Evolutionary conservation across 495 filamentous ascomycete species (phyloP).

Genomic region (Penicillium angulare): DNA sequence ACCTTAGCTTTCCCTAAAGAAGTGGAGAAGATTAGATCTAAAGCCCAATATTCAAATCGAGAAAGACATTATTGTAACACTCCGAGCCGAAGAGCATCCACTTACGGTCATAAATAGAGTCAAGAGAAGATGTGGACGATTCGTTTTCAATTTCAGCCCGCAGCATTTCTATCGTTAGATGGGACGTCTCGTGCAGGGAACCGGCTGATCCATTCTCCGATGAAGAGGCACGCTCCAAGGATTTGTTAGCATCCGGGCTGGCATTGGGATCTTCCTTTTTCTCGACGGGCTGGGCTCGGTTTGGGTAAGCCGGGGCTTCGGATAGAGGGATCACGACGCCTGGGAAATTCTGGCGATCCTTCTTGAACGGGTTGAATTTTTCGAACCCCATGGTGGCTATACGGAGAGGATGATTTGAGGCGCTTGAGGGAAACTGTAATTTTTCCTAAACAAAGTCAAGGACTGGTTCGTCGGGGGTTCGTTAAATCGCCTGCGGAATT

Average conservation of each 20-base stretch:
- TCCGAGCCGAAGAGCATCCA: neutral
- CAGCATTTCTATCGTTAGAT: conserved; percentile 44
- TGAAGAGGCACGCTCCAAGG: conserved; percentile 22
- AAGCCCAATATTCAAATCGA: neutral
- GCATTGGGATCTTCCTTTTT: conserved; percentile 27
- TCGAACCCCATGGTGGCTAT: conserved; percentile 27
- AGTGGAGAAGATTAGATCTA: conserved; percentile 9
- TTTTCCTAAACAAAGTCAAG: neutral
- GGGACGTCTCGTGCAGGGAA: conserved; percentile 17
- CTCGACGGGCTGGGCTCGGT: conserved; percentile 15
- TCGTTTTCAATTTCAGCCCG: conserved; percentile 48
- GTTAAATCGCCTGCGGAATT: neutral
- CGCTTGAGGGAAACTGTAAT: conserved; percentile 30
- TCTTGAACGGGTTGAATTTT: conserved; percentile 50
- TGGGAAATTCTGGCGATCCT: conserved; percentile 47
- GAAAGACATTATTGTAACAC: too few species aligned
- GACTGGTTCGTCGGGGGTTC: too few species aligned
- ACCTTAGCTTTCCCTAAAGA: conserved; percentile 52
- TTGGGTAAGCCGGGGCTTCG: conserved; percentile 35
- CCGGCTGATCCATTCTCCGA: conserved; percentile 28
- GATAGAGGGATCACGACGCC: conserved; percentile 53
- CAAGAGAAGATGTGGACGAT: conserved; percentile 35
- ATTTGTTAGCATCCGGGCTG: conserved; percentile 22
- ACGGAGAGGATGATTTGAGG: conserved; percentile 7
- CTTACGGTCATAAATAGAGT: conserved; percentile 53